A percentile compares a stretch with the other conserved stretches of the same genome.
These are phyloP conservation scores for Nepenthes alata DNA, from an alignment of 179 eudicot genomes.

Conservation along the genomic window DNA sequence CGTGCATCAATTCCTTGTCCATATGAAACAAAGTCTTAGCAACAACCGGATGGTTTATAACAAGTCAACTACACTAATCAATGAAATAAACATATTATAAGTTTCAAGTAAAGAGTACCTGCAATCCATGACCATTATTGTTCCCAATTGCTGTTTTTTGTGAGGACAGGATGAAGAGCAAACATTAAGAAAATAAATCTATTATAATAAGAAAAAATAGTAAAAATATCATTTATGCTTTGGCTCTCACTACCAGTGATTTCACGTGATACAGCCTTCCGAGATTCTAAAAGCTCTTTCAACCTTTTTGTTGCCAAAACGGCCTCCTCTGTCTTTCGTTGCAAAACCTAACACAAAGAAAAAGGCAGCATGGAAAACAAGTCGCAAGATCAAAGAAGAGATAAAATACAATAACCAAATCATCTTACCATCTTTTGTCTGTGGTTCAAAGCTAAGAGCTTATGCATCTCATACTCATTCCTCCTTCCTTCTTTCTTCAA, in stretches of 20 bases:
- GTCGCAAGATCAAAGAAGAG: slow-evolving; percentile 4
- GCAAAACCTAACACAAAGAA: slow-evolving; percentile 52
- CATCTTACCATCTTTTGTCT: slow-evolving; percentile 80
- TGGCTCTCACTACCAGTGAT: slow-evolving; percentile 27
- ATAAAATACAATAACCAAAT: not conserved
- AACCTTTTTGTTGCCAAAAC: slow-evolving; percentile 82
- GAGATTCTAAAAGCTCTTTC: slow-evolving; percentile 79
- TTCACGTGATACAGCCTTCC: slow-evolving; percentile 74
- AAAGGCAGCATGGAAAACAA: not conserved
- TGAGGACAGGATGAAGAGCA: not conserved
- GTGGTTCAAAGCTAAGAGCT: slow-evolving; percentile 80
- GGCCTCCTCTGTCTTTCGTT: slow-evolving; percentile 95
- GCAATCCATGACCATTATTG: slow-evolving; percentile 44
- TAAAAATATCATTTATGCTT: not conserved
- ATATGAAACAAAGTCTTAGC: slow-evolving; percentile 14
- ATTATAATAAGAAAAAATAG: not conserved
- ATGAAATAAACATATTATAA: not conserved
- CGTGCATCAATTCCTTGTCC: slow-evolving; percentile 68
- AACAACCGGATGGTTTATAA: not conserved
- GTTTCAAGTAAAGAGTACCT: slow-evolving; percentile 30
- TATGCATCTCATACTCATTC: slow-evolving; percentile 99
- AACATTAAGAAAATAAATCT: slow-evolving; percentile 2
- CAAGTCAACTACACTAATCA: not conserved
- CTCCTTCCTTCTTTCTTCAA: slow-evolving; percentile 97
- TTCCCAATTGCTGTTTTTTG: slow-evolving; percentile 26